Conservation (phyloP, 2,329 filamentous ascomycete species). For the Exophiala lecanii-corni region DNA sequence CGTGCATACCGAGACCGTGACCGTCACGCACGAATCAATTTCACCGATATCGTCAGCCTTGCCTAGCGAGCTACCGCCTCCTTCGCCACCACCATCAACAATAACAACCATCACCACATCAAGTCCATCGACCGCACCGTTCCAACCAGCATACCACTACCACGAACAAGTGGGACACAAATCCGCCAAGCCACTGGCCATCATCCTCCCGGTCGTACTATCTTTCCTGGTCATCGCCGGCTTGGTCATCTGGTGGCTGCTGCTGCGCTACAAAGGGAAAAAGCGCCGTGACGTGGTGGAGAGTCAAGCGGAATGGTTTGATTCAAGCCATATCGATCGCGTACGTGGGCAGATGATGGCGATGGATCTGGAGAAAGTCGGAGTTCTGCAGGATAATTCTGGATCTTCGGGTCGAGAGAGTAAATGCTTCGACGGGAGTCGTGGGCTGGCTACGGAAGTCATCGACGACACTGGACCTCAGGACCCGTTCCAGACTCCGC, state of each 20-base stretch:
- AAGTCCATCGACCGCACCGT: too few species aligned
- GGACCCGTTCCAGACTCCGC: too few species aligned
- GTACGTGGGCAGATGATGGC: conserved; percentile 6
- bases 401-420: background rate
- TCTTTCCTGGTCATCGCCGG: background rate
- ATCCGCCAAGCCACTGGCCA: background rate
- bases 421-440: background rate
- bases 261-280: conserved; percentile 4
- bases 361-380: conserved; percentile 8
- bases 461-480: background rate
- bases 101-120: too few species aligned
- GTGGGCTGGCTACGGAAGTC: background rate
- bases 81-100: too few species aligned
- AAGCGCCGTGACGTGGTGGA: conserved; percentile 4
- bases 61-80: too few species aligned
- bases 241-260: background rate
- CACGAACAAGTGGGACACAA: too few species aligned
- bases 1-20: too few species aligned
- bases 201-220: background rate
- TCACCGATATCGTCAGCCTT: too few species aligned
- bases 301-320: conserved; percentile 7
- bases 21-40: too few species aligned
- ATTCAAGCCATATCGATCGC: conserved; percentile 8
- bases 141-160: too few species aligned
- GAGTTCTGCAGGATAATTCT: background rate